These are phyloP conservation scores for Kuraishia cidri DNA, from an alignment of 805 yeast genomes.

Conservation along the genomic window DNA sequence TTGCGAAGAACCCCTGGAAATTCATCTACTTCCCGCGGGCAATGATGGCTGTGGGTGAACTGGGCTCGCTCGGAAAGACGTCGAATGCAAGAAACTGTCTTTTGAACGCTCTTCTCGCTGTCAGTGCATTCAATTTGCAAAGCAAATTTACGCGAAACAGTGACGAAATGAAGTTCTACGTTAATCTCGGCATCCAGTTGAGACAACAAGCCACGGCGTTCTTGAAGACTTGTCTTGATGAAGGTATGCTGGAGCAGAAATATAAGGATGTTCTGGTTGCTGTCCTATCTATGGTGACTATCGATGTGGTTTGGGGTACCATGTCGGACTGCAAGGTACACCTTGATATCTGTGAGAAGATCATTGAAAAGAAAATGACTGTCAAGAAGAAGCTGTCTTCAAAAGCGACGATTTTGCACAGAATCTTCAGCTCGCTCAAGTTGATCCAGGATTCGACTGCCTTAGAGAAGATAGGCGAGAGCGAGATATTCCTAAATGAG, in stretches of 20 bases:
- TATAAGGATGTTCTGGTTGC: conserved; percentile 83
- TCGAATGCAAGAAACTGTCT: conserved; percentile 71
- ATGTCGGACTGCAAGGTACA: conserved; percentile 79
- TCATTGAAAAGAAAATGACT: conserved; percentile 61
- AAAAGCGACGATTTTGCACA: conserved; percentile 69
- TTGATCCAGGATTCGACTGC: conserved; percentile 73
- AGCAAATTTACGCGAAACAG: conserved; percentile 63
- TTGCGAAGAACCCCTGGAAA: conserved; percentile 81
- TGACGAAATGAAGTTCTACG: conserved; percentile 58
- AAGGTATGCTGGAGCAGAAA: conserved; percentile 46
- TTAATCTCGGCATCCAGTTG: conserved; percentile 64
- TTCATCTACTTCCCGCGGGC: conserved; percentile 83
- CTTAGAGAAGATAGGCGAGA: conserved; percentile 22
- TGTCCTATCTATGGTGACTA: conserved; percentile 76
- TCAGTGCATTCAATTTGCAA: conserved; percentile 73
- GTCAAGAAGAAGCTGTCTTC: conserved; percentile 58
- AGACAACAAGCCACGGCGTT: conserved; percentile 69
- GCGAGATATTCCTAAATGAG: conserved; percentile 24
- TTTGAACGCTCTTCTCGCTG: conserved; percentile 72
- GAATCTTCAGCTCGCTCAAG: conserved; percentile 69
- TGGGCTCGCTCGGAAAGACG: conserved; percentile 64
- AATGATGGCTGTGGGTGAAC: conserved; percentile 71
- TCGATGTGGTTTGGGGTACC: conserved; percentile 86
- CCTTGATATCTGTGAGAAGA: conserved; percentile 67
- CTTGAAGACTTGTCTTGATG: conserved; percentile 48